These are phyloP conservation scores for Xylogone sp. DNA, from an alignment of 2,329 filamentous ascomycete species.

Conservation along the genomic window DNA sequence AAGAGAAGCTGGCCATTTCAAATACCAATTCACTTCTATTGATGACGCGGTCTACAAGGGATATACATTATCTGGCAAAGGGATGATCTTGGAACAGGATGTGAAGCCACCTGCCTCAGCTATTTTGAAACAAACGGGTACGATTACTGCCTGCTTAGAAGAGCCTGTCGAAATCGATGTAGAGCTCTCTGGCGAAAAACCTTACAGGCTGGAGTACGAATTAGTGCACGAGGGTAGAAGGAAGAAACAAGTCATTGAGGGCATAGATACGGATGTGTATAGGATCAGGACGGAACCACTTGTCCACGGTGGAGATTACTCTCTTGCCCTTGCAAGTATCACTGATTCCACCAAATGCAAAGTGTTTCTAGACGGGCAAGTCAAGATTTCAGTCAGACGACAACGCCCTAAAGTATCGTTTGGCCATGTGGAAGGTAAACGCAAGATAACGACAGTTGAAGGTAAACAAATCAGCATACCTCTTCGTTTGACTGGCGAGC, in stretches of 20 bases:
- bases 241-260: slow-evolving; percentile 60
- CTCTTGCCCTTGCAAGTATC: slow-evolving; percentile 77
- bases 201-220: slow-evolving; percentile 90
- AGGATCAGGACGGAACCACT: slow-evolving; percentile 74
- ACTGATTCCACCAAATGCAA: slow-evolving; percentile 86
- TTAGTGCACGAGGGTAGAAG: slow-evolving; percentile 85
- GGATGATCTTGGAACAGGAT: slow-evolving; percentile 73
- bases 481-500: slow-evolving; percentile 78
- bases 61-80: slow-evolving; percentile 56
- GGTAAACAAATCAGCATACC: slow-evolving; percentile 71
- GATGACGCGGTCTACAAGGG: slow-evolving; percentile 77
- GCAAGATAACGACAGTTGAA: slow-evolving; percentile 72
- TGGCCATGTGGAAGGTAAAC: slow-evolving; percentile 77
- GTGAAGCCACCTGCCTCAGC: slow-evolving; percentile 92
- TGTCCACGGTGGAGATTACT: slow-evolving; percentile 83
- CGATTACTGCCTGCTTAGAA: slow-evolving; percentile 74
- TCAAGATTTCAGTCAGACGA: slow-evolving; percentile 80
- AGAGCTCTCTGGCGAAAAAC: slow-evolving; percentile 73
- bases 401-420: slow-evolving; percentile 87
- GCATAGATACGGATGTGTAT: slow-evolving; percentile 59
- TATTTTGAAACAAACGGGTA: slow-evolving; percentile 54
- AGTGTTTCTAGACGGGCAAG: slow-evolving; percentile 77
- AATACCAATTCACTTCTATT: slow-evolving; percentile 78
- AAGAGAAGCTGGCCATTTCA: slow-evolving; percentile 75
- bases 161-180: slow-evolving; percentile 74